These are phyloP conservation scores for Pleomassaria siparia DNA, from an alignment of 2,329 filamentous ascomycete species.

Conservation along the genomic window DNA sequence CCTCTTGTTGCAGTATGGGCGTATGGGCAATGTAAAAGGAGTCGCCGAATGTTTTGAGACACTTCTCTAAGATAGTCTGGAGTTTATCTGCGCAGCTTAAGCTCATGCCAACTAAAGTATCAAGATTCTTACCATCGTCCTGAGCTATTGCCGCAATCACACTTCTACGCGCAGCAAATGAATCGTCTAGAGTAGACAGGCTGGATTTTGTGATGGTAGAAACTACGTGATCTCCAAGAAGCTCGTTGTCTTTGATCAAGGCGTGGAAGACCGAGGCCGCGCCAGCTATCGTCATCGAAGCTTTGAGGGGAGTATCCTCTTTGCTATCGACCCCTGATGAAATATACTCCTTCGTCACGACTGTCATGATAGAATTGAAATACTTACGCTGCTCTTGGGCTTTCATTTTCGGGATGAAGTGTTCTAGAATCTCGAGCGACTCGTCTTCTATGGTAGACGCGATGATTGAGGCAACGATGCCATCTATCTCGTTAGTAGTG, in stretches of 20 bases:
- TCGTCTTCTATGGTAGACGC: conserved; percentile 14
- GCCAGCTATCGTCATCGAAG: conserved; percentile 24
- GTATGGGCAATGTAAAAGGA: conserved; percentile 84
- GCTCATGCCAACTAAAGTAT: not conserved
- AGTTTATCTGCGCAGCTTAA: conserved; percentile 47
- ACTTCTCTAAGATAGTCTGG: conserved; percentile 64
- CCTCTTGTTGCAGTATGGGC: conserved; percentile 84
- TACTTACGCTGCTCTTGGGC: conserved; percentile 52
- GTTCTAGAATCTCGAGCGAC: conserved; percentile 24
- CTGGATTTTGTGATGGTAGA: conserved; percentile 44
- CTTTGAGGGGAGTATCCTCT: conserved; percentile 14
- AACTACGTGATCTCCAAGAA: conserved; percentile 34
- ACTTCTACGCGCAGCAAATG: conserved; percentile 37
- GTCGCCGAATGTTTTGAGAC: conserved; percentile 76
- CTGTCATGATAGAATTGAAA: conserved; percentile 36
- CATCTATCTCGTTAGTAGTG: conserved; percentile 20
- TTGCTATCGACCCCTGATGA: conserved; percentile 9
- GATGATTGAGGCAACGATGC: conserved; percentile 22
- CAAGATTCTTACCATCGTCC: conserved; percentile 39
- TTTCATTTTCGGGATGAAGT: conserved; percentile 48
- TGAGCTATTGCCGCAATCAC: conserved; percentile 44
- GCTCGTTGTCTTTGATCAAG: conserved; percentile 29
- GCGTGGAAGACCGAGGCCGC: conserved; percentile 24
- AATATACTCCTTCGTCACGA: conserved; percentile 26
- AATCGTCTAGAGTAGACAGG: conserved; percentile 29